Base-by-base conservation (phyloP, 2,329 filamentous ascomycete genomes). In the Sphaerostilbella broomeana region DNA sequence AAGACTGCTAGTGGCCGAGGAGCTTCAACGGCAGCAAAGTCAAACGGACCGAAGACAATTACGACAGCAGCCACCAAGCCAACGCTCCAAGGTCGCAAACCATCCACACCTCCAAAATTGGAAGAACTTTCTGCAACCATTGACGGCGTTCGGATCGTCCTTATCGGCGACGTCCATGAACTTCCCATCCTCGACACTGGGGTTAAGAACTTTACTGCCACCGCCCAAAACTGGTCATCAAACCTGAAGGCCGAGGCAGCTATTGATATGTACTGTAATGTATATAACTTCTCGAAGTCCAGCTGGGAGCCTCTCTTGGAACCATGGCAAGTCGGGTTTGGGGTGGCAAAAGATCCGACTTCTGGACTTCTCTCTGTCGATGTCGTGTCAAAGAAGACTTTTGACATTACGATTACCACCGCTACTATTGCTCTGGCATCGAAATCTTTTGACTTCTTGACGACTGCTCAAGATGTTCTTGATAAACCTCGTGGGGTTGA, bases 211-310 rank as follows among this genome's bases (percentile, higher is more conserved):
- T 97, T 97, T 55, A 84, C 79, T 5, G 75, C 90, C 3, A 79
- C 84, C 31, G 86, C 94, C 4, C 79, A 84, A 49, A 87, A 98
- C 57, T 99, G 92, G 92, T 90, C 90, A 1, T 82, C 81, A 5
- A 83, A 81, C 16, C 72, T 98, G 60, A 88, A 81, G 53, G 90
- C 86, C 0, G 87, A 95, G 56, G 85, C 87, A 0, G 84, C 79
- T n/a, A 81, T 98, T 33, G 87, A 95, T 47, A 87, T 90, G 48
- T 95, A 95, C 61, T 77, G 94, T 52, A 98, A 97, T 54, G 83
- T 98, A 18, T 98, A 95, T 70, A 98, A 98, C 62, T 98, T 98
- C 64, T 92, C 92, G 11, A 98, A 98, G 60, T 98, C 92, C 0
- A 87, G 88, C 4, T 98, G 92, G 92, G 92, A 98, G 60, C 92